Conservation (phyloP, 176 grass and related monocot genomes). For the Saccharum spontaneum region DNA sequence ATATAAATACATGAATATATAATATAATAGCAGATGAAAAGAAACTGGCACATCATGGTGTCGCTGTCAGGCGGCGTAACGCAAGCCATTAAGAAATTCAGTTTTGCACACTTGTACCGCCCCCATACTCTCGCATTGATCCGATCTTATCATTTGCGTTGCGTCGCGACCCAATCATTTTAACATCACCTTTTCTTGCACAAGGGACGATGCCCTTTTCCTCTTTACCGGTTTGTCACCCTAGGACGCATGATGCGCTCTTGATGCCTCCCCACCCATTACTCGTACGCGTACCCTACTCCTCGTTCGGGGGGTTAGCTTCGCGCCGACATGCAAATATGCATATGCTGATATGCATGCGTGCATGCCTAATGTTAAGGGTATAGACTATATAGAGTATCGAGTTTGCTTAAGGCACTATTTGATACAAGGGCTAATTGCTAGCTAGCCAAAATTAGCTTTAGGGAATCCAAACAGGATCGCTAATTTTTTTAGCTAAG, state of each 20-base stretch:
- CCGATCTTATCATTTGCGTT: constrained; percentile 49
- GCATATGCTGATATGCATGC: no score
- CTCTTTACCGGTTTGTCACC: constrained; percentile 49
- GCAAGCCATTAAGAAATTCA: constrained; percentile 42
- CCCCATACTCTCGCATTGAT: constrained; percentile 17
- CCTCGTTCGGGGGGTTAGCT: not conserved
- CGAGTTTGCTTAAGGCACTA: no score
- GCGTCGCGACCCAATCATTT: constrained; percentile 47
- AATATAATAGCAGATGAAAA: no score
- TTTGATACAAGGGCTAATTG: no score
- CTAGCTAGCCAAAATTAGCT: no score
- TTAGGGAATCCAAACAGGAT: no score
- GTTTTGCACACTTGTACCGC: constrained; percentile 22
- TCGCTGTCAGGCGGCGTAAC: constrained; percentile 47
- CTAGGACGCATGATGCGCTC: constrained; percentile 32
- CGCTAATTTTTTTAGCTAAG: no score
- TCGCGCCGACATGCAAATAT: constrained; percentile 30
- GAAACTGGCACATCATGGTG: constrained; percentile 50
- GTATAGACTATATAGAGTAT: no score
- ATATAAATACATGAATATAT: not conserved
- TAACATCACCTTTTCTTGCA: constrained; percentile 51
- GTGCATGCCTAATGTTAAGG: no score
- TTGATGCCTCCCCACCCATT: constrained; percentile 2
- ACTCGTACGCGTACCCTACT: not conserved
- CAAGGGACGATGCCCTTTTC: constrained; percentile 31